Evolutionary conservation across 192 early-diverging fungal genomes (phyloP).

Genomic region (Rhizophlyctis rosea): DNA sequence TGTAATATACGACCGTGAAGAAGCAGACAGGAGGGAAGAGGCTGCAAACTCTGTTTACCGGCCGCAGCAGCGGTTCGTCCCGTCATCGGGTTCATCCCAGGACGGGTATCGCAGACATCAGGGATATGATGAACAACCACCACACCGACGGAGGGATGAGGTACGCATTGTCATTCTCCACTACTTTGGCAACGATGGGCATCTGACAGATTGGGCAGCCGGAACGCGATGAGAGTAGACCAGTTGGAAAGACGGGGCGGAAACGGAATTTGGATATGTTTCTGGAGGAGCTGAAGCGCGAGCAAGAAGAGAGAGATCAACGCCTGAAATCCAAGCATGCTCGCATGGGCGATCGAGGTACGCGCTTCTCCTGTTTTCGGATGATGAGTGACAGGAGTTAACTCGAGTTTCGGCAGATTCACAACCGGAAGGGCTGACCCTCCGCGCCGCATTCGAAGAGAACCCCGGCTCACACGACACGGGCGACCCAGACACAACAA

Average conservation of each 20-base stretch:
- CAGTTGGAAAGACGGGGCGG: constrained; percentile 56
- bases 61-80: no score
- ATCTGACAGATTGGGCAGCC: background rate
- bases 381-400: background rate
- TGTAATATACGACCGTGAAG: constrained; percentile 12
- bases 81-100: background rate
- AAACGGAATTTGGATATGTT: constrained; percentile 83
- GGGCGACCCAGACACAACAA: constrained; percentile 75
- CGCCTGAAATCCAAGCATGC: constrained; percentile 38
- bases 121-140: background rate
- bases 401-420: background rate
- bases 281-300: constrained; percentile 79
- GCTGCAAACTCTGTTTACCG: background rate
- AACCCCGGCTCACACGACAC: constrained; percentile 63
- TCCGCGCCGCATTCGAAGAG: constrained; percentile 31
- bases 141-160: background rate
- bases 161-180: background rate
- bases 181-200: background rate
- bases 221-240: background rate
- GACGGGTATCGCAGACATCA: background rate
- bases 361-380: constrained; percentile 15
- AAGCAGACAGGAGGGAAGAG: constrained; percentile 11
- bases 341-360: constrained; percentile 17
- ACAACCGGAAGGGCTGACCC: background rate
- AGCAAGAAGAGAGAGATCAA: constrained; percentile 66